A percentile compares a stretch with the other conserved stretches of the same genome.
These are phyloP conservation scores for Coriolopsis trogii DNA, from an alignment of 1,284 basidiomycete species.

Conservation along the genomic window DNA sequence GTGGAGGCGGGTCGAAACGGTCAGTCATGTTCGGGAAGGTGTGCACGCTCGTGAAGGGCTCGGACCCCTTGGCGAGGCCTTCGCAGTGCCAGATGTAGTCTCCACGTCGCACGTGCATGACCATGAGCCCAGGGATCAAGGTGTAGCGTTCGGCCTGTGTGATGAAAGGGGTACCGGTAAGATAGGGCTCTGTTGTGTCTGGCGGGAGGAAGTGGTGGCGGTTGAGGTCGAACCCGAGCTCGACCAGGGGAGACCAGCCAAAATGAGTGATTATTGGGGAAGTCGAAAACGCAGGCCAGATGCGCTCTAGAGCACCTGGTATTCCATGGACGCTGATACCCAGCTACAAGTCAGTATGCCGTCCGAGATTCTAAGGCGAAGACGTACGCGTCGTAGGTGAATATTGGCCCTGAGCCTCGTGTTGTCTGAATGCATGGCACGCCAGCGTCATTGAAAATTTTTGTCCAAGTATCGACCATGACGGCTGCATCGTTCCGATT, in stretches of 20 bases:
- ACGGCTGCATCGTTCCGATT: conserved; percentile 3
- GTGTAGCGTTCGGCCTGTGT: conserved; percentile 24
- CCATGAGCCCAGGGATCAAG: conserved; percentile 49
- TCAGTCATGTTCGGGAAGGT: conserved; percentile 45
- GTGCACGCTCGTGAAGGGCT: conserved; percentile 46
- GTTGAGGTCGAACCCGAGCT: conserved; percentile 41
- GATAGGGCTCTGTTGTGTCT: conserved; percentile 11
- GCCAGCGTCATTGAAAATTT: conserved; percentile 49
- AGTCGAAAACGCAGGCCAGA: conserved; percentile 39
- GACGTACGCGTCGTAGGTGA: conserved; percentile 16
- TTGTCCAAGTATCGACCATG: conserved; percentile 56
- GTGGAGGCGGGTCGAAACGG: conserved; percentile 31
- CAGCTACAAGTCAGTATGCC: not conserved
- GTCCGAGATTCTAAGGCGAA: too few relatives aligned
- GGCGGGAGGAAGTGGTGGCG: conserved; percentile 35
- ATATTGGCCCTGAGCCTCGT: conserved; percentile 35
- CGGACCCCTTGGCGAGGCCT: conserved; percentile 45
- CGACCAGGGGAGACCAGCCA: conserved; percentile 44
- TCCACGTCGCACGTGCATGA: conserved; percentile 61
- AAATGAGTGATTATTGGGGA: conserved; percentile 42
- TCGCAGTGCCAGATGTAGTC: conserved; percentile 59
- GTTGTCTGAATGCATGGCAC: not conserved
- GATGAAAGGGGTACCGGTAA: conserved; percentile 12
- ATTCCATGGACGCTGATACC: conserved; percentile 29
- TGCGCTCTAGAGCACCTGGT: conserved; percentile 35